A percentile compares a stretch with the other conserved stretches of the same genome.
Conservation (phyloP, 2,329 filamentous ascomycete genomes). For the Colletotrichum sp. region DNA sequence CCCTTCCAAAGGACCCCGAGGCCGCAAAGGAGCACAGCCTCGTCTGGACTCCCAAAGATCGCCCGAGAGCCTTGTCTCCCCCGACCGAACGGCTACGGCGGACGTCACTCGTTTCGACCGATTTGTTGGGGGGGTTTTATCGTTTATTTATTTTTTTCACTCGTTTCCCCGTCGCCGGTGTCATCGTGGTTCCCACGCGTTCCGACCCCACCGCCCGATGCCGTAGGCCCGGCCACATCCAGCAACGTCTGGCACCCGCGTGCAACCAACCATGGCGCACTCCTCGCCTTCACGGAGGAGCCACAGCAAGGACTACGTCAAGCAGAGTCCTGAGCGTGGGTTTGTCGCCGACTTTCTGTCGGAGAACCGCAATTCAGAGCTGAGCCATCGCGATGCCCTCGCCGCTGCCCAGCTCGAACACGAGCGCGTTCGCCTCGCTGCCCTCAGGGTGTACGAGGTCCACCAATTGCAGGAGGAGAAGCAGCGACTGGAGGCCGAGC, state of each 20-base stretch:
- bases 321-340: conserved; percentile 45
- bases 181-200: conserved; percentile 6
- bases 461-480: conserved; percentile 52
- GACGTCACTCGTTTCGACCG: not conserved
- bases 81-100: not conserved
- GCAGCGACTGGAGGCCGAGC: conserved; percentile 45
- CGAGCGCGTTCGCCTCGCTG: conserved; percentile 63
- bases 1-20: not conserved
- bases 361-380: conserved; percentile 66
- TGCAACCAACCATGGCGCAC: conserved; percentile 41
- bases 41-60: conserved; percentile 3
- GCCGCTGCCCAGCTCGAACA: conserved; percentile 70
- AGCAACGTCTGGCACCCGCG: not conserved
- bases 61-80: conserved; percentile 7
- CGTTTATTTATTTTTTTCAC: not conserved
- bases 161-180: not conserved
- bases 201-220: conserved; percentile 14
- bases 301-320: conserved; percentile 33
- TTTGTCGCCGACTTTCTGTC: conserved; percentile 67
- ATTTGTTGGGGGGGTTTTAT: not conserved
- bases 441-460: conserved; percentile 52
- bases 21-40: conserved; percentile 10
- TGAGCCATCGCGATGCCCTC: conserved; percentile 69
- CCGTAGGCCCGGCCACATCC: conserved; percentile 9
- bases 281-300: conserved; percentile 45